Evolutionary conservation across 805 yeast species (phyloP), one percentile per base, ranked within the genome.

Genomic region (Metschnikowia kunwiensis): DNA sequence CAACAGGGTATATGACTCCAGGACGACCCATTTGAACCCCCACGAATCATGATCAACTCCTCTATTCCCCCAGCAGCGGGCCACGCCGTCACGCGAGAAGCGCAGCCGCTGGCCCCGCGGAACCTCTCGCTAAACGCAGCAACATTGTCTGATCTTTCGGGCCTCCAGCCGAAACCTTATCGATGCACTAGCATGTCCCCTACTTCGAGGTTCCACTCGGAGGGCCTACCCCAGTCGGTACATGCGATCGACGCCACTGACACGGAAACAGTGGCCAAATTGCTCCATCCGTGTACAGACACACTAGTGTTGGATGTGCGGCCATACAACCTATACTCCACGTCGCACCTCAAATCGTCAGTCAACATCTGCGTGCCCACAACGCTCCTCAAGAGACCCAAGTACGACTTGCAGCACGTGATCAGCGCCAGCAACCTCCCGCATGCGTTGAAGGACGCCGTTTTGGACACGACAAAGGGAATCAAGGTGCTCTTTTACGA

Each of bases 331-430:
- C 34, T 51, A 17, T 70, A 55, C 47, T 49, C 59, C 14, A 39
- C 46, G 7, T 48, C 61, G 19, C 60, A 64, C 35, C 37, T 70
- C 11, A 43, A 38, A 10, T 42, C 51, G 17, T 50, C 75, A 14
- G 44, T 62, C 40, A 67, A 68, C 42, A 50, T 68, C 12, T 69
- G 74, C 43, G 51, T 70, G 10, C 75, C 75, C 8, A 60, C 73
- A 3, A 70, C 75, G 1, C 55, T 70, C 17, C 46, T 70, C 21
- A 68, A 68, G 42, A 45, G 75, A 32, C 54, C 51, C 26, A 56
- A 65, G 20, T 63, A 60, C 34, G 57, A 51, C 33, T 43, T 70
- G 21, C 40, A 44, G 5, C 61, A 60, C 20, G 57, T 69, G 15
- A 38, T 69, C 17, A 55, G 58, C 23, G 51, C 66, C 6, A 55